Conservation (phyloP, 2,329 filamentous ascomycete genomes). For the Stagonosporopsis rhizophila region DNA sequence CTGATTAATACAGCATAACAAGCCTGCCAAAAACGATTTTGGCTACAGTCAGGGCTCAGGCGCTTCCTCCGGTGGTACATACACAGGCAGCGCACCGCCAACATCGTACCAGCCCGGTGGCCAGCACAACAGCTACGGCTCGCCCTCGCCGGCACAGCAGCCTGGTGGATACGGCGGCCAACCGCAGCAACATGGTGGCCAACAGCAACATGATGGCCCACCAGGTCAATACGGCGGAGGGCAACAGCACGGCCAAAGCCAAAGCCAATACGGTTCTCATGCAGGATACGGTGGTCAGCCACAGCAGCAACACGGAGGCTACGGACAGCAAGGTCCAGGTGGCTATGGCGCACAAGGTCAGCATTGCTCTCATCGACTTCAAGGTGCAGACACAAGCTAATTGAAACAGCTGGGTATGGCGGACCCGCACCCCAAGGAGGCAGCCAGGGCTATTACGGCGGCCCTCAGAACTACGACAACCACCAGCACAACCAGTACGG, state of each 20-base stretch:
- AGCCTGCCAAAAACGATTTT: constrained; percentile 55
- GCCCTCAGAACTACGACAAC: constrained; percentile 39
- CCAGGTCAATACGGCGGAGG: constrained; percentile 22
- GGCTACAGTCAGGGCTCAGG: constrained; percentile 66
- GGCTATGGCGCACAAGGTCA: constrained; percentile 33
- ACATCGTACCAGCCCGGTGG: constrained; percentile 62
- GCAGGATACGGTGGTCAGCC: constrained; percentile 35
- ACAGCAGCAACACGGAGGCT: constrained; percentile 29
- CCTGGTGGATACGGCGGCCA: constrained; percentile 26
- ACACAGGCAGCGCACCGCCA: constrained; percentile 70
- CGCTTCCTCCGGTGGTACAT: constrained; percentile 58
- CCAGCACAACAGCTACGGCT: constrained; percentile 32
- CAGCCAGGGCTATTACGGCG: constrained; percentile 34
- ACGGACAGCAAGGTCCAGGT: constrained; percentile 31
- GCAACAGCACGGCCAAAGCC: constrained; percentile 1
- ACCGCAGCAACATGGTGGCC: constrained; percentile 24
- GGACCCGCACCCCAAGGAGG: constrained; percentile 33
- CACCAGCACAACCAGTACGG: constrained; percentile 40
- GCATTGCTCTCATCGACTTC: not conserved
- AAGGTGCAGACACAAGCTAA: not conserved
- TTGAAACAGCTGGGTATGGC: constrained; percentile 38
- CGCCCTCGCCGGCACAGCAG: constrained; percentile 28
- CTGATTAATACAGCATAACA: constrained; percentile 38
- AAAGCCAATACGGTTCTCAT: constrained; percentile 31
- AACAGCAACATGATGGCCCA: constrained; percentile 24